Base-by-base conservation (phyloP, 2,329 filamentous ascomycete species). In the Leptoxyphium fumago region DNA sequence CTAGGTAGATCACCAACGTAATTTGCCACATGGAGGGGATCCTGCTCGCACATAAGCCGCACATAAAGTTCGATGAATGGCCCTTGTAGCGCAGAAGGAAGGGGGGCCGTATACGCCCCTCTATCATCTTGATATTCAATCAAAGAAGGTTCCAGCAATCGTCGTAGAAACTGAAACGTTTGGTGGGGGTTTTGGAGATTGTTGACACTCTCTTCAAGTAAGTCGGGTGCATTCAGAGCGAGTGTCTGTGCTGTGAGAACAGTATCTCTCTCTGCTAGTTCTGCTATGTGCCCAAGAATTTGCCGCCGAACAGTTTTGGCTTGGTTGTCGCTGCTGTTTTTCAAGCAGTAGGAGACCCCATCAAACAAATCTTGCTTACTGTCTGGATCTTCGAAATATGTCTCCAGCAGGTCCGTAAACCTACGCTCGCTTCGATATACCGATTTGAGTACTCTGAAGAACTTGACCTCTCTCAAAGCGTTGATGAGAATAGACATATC, bases 361-460 rank as follows among this genome's bases (percentile, higher is more conserved):
- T 78, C 77, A 60, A 95, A 96, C 1, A 94, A 74, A 5, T 71
- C 74, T 5, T 80, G 73, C 45, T 78, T 79, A 50, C 91, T 82
- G 41, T 87, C 78, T 0, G 74, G 72, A 54, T 98, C 91, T 48
- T 94, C 83, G 48, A 98, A 84, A 57, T 87, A 94, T 0, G 80
- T 79, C 53, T 82, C 71, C 5, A 96, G 64, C 26, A 95, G 75
- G 53, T 82, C 79, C 1, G 80, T 76, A 54, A 84, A 94, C 56
- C 89, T 80, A 53, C 78, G 81, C 52, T 94, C 85, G 5, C 73
- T 69, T 52, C 79, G 82, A 62, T 93, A 94, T 9, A 86, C 82
- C 11, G 84, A 80, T 65, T 98, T 98, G 43, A 98, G 64, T 26
- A 98, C 89, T 41, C 91, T 80, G 60, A 84, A 93, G 61, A 96